phyloP scores from a whole-genome alignment of 768 basidiomycete genomes.

The Rhizopogon rudus region DNA sequence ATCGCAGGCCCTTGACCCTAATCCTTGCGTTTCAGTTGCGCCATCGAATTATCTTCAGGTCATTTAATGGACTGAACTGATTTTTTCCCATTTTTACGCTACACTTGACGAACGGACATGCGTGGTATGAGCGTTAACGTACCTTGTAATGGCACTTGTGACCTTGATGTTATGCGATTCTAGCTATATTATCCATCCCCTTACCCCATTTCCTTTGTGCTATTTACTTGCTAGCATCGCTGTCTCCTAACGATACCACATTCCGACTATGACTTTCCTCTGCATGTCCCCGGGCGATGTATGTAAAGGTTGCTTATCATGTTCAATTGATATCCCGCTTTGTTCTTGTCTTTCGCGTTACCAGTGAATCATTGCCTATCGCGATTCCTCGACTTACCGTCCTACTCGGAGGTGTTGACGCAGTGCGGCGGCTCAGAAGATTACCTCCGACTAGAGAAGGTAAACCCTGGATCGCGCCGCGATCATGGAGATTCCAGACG shows the following conservation, averaged over 20 bases:
- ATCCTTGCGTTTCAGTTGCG: conserved; percentile 45
- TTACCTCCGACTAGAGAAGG: too few species aligned
- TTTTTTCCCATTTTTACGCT: conserved; percentile 5
- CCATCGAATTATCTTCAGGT: conserved; percentile 85
- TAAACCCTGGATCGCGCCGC: too few species aligned
- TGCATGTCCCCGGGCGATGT: conserved; percentile 9
- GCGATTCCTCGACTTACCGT: too few species aligned
- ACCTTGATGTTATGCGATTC: conserved; percentile 19
- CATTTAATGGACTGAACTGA: conserved; percentile 41
- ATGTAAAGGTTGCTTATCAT: not conserved
- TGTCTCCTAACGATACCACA: conserved; percentile 25
- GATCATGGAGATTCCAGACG: too few species aligned
- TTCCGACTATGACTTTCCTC: conserved; percentile 7
- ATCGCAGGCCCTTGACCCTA: conserved; percentile 5
- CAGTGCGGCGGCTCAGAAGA: too few species aligned
- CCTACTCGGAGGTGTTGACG: too few species aligned
- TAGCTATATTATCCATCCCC: conserved; percentile 25
- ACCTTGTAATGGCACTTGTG: conserved; percentile 19
- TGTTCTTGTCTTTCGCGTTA: not conserved
- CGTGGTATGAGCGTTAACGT: conserved; percentile 27
- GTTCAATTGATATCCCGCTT: not conserved
- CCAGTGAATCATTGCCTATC: not conserved
- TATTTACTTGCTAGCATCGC: conserved; percentile 19
- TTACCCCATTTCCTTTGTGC: conserved; percentile 8
- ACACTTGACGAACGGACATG: conserved; percentile 20